Base-by-base conservation (phyloP, 2,329 filamentous ascomycete species). In the Botryosphaeria dothidea region DNA sequence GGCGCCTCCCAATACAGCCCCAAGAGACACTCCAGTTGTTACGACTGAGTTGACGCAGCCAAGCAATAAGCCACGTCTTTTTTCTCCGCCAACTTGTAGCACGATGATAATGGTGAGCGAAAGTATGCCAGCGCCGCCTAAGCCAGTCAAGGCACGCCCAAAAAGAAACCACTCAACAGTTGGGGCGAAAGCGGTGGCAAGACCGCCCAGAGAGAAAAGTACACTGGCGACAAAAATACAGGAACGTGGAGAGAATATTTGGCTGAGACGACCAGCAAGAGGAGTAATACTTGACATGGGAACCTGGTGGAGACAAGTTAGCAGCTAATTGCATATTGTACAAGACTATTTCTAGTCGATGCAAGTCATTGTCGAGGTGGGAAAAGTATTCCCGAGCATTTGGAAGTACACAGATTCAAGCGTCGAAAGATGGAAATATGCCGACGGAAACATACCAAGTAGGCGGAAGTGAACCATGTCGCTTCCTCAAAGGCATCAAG, bases 391-490 rank as follows among this genome's bases (percentile, higher is more conserved):
- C 13, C 31, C 31, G 31, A 34, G 7, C 31, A 6, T 34, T 34
- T 34, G 2, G 31, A 46, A 46, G 43, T 19, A 46, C n/a, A 46
- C 19, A 8, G 7, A 6, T 3, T 34, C 7, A 8, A 8, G 31
- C 7, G 13, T 8, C 7, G 13, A 34, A 34, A 34, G 31, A 34
- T 11, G 31, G 31, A 11, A 34, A 11, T 11, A 34, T 6, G 3
- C 31, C 31, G 31, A 27, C 17, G 9, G 34, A 57, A 48, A 43
- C 63, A 34, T 36, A 65, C 74, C 15, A 95, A 82, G 73, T 92
- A 96, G 2, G 89, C 83, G 34, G 90, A 92, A 7, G 90, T 92
- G 74, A 95, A 92, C 92, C 92, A 96, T 75, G 87, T 90, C 38
- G 88, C 88, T 64, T 87, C 81, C 64, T 88, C 87, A 71, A 92